Percentiles rank a stretch among this genome's conserved stretches.
These are phyloP conservation scores for Dioscorea zingiberensis DNA, from an alignment of 106 monocot species.

Conservation along the genomic window DNA sequence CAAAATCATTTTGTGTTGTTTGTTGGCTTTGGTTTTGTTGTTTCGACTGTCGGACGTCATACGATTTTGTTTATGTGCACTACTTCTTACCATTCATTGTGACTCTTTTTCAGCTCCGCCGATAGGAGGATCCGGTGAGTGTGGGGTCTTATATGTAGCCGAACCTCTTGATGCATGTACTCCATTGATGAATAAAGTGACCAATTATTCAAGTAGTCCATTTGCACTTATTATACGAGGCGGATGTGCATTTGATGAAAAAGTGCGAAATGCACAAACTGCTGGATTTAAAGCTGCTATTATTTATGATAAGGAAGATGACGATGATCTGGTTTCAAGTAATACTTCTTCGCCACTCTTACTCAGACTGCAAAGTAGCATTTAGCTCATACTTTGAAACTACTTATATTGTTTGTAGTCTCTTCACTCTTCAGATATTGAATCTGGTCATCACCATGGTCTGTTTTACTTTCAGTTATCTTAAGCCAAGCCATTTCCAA, in stretches of 20 bases:
- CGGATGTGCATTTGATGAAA: conserved; percentile 75
- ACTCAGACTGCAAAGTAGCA: too few relatives aligned
- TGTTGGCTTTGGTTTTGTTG: too few relatives aligned
- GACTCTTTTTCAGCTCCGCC: conserved; percentile 54
- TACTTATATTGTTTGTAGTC: too few relatives aligned
- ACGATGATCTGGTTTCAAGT: conserved; percentile 58
- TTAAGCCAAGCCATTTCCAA: too few relatives aligned
- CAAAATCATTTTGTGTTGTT: too few relatives aligned
- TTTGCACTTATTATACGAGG: conserved; percentile 80
- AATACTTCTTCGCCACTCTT: conserved; percentile 14
- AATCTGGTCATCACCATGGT: too few relatives aligned
- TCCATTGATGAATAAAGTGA: conserved; percentile 44
- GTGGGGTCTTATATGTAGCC: conserved; percentile 54
- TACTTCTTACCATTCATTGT: too few relatives aligned
- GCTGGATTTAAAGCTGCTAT: conserved; percentile 80
- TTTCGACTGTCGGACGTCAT: too few relatives aligned
- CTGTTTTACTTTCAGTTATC: too few relatives aligned
- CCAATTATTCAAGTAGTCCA: conserved; percentile 30
- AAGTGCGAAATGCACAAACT: conserved; percentile 76
- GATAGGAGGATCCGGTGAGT: conserved; percentile 60
- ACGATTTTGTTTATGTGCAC: too few relatives aligned
- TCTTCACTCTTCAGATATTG: too few relatives aligned
- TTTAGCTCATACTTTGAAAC: too few relatives aligned
- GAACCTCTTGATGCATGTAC: conserved; percentile 80
- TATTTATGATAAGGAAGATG: conserved; percentile 64